phyloP scores from a whole-genome alignment of 1,139 yeast species.

The Kodamaea sp. region DNA sequence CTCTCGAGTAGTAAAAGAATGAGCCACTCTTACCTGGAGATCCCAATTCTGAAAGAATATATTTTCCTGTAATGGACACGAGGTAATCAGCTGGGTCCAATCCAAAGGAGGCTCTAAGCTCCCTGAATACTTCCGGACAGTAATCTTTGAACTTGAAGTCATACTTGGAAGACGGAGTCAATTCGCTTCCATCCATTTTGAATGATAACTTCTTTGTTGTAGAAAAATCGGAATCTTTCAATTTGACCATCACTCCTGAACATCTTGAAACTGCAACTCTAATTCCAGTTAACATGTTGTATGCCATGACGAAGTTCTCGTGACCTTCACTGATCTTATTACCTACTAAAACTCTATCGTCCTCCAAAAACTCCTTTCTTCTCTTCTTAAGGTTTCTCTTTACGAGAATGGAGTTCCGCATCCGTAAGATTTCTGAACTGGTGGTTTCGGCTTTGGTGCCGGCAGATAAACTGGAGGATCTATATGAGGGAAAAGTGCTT shows the following conservation, averaged over 20 bases:
- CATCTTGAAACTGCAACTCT: conserved; percentile 92
- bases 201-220: conserved; percentile 79
- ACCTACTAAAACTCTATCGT: conserved; percentile 70
- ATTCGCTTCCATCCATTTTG: conserved; percentile 83
- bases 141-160: conserved; percentile 97
- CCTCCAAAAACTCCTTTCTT: conserved; percentile 49
- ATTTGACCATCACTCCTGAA: conserved; percentile 78
- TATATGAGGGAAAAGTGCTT: conserved; percentile 23
- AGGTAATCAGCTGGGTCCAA: conserved; percentile 95
- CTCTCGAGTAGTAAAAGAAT: conserved; percentile 91
- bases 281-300: conserved; percentile 96
- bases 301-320: conserved; percentile 89
- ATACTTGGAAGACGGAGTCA: conserved; percentile 90
- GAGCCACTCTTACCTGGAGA: conserved; percentile 98
- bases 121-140: conserved; percentile 91
- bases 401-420: conserved; percentile 44
- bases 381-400: conserved; percentile 44
- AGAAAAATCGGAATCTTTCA: conserved; percentile 69
- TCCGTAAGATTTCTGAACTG: conserved; percentile 40
- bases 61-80: conserved; percentile 88
- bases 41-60: conserved; percentile 86
- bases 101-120: conserved; percentile 74
- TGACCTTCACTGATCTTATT: conserved; percentile 90
- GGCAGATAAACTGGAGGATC: conserved; percentile 4
- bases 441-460: conserved; percentile 16